Conservation (phyloP, 306 rosid genomes). For the Medicago truncatula region DNA sequence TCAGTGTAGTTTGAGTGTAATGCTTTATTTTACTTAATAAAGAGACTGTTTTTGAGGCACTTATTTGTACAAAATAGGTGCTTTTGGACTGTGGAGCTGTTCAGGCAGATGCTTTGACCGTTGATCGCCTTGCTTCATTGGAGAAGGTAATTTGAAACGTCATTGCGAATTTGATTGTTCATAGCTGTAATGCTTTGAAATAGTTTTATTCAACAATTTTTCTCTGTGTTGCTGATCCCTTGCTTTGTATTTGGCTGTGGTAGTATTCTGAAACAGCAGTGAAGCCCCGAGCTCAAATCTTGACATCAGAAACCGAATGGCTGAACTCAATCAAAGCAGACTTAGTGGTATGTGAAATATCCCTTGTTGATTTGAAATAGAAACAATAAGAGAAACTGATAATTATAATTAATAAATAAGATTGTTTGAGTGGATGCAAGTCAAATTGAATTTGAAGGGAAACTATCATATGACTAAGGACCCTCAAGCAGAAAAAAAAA, state of each 20-base stretch:
- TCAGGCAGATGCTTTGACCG: constrained; percentile 96
- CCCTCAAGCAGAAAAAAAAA: neutral
- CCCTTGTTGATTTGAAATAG: constrained; percentile 10
- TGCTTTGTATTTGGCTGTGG: constrained; percentile 32
- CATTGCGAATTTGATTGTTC: constrained; percentile 20
- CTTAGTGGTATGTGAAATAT: constrained; percentile 72
- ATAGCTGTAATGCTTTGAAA: neutral
- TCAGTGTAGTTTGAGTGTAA: constrained; percentile 7
- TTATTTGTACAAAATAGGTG: constrained; percentile 55
- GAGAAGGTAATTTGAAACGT: constrained; percentile 63
- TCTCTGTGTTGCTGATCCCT: constrained; percentile 19
- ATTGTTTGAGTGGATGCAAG: too few species aligned
- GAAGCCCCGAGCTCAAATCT: constrained; percentile 74
- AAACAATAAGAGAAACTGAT: constrained; percentile 16
- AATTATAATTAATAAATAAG: too few species aligned
- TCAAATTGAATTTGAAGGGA: too few species aligned
- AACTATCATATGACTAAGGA: too few species aligned
- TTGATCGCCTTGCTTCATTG: constrained; percentile 96
- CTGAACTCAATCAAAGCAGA: constrained; percentile 89
- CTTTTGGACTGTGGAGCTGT: constrained; percentile 97
- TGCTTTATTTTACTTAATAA: neutral
- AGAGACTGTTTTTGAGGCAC: constrained; percentile 1
- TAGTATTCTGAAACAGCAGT: constrained; percentile 95
- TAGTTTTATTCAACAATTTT: constrained; percentile 5
- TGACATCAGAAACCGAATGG: constrained; percentile 82